Conservation (phyloP, 768 basidiomycete species). For the Hygrophorus russula region DNA sequence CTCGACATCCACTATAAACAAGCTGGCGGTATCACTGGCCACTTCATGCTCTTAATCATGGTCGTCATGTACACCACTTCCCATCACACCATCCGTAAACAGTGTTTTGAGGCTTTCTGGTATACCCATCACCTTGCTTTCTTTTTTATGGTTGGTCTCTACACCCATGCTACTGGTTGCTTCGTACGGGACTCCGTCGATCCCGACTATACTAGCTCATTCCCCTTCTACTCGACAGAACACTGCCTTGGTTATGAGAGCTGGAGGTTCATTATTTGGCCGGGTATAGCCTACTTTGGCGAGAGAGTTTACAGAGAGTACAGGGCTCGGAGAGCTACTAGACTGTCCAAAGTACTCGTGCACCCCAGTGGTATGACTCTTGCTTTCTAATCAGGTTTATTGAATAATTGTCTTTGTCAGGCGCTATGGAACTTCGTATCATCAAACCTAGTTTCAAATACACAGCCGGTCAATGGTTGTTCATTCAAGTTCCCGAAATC, state of each 20-base stretch:
- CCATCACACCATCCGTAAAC: slow-evolving; percentile 75
- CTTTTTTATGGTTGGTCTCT: slow-evolving; percentile 89
- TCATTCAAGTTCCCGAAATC: slow-evolving; percentile 79
- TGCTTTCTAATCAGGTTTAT: not conserved
- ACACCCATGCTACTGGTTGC: slow-evolving; percentile 86
- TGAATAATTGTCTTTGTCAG: slow-evolving; percentile 21
- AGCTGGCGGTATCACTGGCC: slow-evolving; percentile 87
- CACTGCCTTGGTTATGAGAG: slow-evolving; percentile 87
- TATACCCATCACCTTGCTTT: slow-evolving; percentile 92
- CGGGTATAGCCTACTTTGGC: slow-evolving; percentile 79
- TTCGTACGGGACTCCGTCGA: slow-evolving; percentile 82
- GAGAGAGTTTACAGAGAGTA: slow-evolving; percentile 82
- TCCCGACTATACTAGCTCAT: slow-evolving; percentile 56
- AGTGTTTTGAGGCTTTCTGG: slow-evolving; percentile 96
- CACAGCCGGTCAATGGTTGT: slow-evolving; percentile 86
- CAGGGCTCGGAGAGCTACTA: slow-evolving; percentile 66
- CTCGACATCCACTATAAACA: slow-evolving; percentile 82
- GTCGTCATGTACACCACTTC: slow-evolving; percentile 88
- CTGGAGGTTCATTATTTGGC: slow-evolving; percentile 90
- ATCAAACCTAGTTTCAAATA: slow-evolving; percentile 89
- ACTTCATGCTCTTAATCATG: slow-evolving; percentile 94
- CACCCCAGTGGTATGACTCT: slow-evolving; percentile 69
- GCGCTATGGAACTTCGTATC: slow-evolving; percentile 90
- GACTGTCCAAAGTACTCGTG: slow-evolving; percentile 75
- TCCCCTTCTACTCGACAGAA: slow-evolving; percentile 84